These are phyloP conservation scores for Saturnispora sekii DNA, from an alignment of 805 yeast species.

Conservation along the genomic window DNA sequence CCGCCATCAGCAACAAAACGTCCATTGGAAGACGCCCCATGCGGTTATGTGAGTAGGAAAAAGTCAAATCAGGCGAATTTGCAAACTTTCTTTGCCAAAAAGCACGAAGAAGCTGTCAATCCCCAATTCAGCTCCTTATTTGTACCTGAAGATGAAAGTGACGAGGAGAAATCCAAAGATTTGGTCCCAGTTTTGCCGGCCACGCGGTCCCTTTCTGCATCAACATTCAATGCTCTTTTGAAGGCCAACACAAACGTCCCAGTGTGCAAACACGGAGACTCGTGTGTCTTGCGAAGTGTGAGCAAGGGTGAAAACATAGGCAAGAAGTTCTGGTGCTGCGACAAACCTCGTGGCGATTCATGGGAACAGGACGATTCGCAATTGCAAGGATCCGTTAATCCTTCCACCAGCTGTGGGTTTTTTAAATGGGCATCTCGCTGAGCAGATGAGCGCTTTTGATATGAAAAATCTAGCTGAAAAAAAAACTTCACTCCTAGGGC, in stretches of 20 bases:
- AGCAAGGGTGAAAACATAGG: constrained; percentile 37
- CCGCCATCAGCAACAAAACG: constrained; percentile 6
- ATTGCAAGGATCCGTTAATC: not conserved
- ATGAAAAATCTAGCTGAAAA: too few species aligned
- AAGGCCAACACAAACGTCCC: constrained; percentile 25
- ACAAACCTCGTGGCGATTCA: constrained; percentile 23
- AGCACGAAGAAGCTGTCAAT: not conserved
- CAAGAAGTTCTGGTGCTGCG: constrained; percentile 46
- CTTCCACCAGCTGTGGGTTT: constrained; percentile 34
- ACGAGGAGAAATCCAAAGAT: constrained; percentile 6
- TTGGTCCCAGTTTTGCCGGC: not conserved
- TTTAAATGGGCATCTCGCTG: constrained; percentile 39
- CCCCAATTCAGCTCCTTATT: constrained; percentile 8
- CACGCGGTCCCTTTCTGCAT: constrained; percentile 9
- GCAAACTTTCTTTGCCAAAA: not conserved
- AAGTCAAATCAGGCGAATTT: constrained; percentile 12
- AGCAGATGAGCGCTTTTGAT: not conserved
- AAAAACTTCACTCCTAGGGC: too few species aligned
- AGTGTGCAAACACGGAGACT: constrained; percentile 37
- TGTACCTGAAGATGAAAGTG: constrained; percentile 11
- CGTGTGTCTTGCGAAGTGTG: constrained; percentile 38
- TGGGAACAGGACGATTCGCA: constrained; percentile 15
- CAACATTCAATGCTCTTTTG: constrained; percentile 18
- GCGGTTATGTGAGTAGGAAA: constrained; percentile 15
- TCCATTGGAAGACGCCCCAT: not conserved